Conservation (phyloP, 2,329 filamentous ascomycete species). For the Cladosporium sp. region DNA sequence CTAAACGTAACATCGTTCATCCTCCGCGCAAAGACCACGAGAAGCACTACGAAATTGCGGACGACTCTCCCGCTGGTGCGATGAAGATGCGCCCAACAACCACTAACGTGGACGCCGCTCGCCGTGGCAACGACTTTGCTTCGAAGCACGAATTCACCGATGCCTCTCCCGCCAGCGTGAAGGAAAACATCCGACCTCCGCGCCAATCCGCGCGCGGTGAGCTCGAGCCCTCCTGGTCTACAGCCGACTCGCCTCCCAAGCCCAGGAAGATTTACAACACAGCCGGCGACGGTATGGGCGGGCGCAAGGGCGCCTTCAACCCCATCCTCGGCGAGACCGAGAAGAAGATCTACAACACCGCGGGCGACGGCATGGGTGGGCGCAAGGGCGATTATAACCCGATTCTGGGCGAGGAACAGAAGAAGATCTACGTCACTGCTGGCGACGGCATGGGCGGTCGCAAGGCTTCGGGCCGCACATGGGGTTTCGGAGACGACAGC, state of each 20-base stretch:
- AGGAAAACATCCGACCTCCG: conserved; percentile 31
- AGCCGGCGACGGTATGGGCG: conserved; percentile 55
- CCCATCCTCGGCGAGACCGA: conserved; percentile 3
- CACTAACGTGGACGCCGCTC: conserved; percentile 65
- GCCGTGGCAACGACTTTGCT: conserved; percentile 70
- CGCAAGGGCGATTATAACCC: conserved; percentile 45
- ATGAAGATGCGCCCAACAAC: conserved; percentile 45
- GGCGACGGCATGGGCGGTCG: conserved; percentile 57
- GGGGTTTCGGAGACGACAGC: conserved; percentile 52
- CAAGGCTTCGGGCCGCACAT: conserved; percentile 49
- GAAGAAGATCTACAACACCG: conserved; percentile 33
- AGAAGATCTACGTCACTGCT: conserved; percentile 33
- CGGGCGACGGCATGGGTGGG: conserved; percentile 56
- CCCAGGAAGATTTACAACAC: conserved; percentile 28
- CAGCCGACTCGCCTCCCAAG: conserved; percentile 48
- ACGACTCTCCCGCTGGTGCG: conserved; percentile 54
- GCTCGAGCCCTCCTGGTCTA: conserved; percentile 35
- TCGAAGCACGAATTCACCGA: conserved; percentile 42
- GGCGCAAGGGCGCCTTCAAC: conserved; percentile 35
- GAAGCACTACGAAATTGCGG: conserved; percentile 75
- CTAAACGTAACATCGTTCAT: conserved; percentile 46
- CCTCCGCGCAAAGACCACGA: conserved; percentile 74
- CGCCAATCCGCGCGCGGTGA: background rate
- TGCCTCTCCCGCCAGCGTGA: conserved; percentile 43
- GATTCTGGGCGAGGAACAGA: conserved; percentile 13